phyloP scores from a whole-genome alignment of 345 rosid genomes.

The Cardamine chenopodiifolia region DNA sequence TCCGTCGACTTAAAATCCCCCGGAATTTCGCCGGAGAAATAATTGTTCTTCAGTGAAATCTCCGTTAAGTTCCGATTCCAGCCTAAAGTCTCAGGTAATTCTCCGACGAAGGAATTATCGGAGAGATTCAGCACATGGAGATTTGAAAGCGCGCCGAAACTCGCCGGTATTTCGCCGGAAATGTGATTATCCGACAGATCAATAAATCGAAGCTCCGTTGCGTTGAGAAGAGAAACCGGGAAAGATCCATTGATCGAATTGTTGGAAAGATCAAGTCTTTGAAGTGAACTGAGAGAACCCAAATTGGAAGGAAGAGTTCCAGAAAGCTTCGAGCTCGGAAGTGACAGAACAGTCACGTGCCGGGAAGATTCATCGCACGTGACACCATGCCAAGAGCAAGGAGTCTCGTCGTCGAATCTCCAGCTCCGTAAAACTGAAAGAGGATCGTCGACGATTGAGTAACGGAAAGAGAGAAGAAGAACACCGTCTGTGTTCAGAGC shows the following conservation, averaged over 20 bases:
- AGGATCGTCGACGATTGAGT: constrained; percentile 71
- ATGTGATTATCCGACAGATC: constrained; percentile 73
- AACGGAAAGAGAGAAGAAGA: constrained; percentile 76
- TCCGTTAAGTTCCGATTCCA: constrained; percentile 50
- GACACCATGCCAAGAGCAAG: constrained; percentile 88
- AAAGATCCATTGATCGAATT: constrained; percentile 81
- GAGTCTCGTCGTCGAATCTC: constrained; percentile 61
- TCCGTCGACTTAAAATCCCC: constrained; percentile 54
- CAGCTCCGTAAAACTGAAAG: constrained; percentile 58
- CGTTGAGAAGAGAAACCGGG: constrained; percentile 59
- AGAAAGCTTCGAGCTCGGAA: constrained; percentile 64
- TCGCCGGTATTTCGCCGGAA: constrained; percentile 61
- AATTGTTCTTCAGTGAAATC: constrained; percentile 64
- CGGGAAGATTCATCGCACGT: constrained; percentile 43
- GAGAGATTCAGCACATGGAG: constrained; percentile 69
- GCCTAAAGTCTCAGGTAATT: constrained; percentile 52
- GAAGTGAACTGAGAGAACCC: constrained; percentile 59
- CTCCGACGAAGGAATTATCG: constrained; percentile 72
- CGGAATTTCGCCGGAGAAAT: constrained; percentile 61
- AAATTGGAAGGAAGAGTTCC: constrained; percentile 79
- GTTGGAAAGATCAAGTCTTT: constrained; percentile 71
- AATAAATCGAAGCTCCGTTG: constrained; percentile 63
- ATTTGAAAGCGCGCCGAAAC: constrained; percentile 47
- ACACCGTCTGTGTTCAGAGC: constrained; percentile 75
- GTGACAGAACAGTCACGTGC: constrained; percentile 60